Base-by-base conservation (phyloP, 2,329 filamentous ascomycete genomes). In the Pochonia chlamydosporia region DNA sequence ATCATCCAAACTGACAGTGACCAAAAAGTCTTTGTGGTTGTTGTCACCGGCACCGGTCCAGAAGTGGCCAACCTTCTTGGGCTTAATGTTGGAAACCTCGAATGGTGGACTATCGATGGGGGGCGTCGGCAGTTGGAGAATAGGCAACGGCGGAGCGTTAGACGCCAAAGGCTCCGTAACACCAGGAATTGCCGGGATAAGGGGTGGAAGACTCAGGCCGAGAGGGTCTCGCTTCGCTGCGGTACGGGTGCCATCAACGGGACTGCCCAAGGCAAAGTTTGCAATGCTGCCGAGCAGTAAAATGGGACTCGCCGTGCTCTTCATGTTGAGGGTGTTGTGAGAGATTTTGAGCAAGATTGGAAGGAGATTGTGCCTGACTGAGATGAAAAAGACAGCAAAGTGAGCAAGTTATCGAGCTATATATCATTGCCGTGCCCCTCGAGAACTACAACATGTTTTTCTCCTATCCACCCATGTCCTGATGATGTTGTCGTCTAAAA, bases 51-150 rank as follows among this genome's bases (percentile, higher is more conserved):
- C 69, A 16, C 73, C 79, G 44, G 78, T 81, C 78, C 78, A 82
- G 65, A 82, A 82, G 63, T 82, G 82, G 0, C 78, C 80, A 58
- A 83, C 78, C 67, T 83, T 83, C 73, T 82, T 83, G 24, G 80
- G 79, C 64, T 75, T 76, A 58, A 82, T 73, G 50, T 76, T 65
- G 57, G 74, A 76, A 3, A 70, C 64, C 10, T 64, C 67, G 50
- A 81, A 81, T 6, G 73, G 73, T 8, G 71, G 71, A 53, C 74
- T 78, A 3, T 69, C 64, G n/a, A 82, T 60, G 0, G 79, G 73
- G 42, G 79, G 79, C n/a, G 75, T 79, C 2, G 79, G 79, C 4
- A 78, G 46, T 56, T 82, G 79, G 10, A 84, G 63, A 47, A 83
- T 74, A 4, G 79, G 79, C 23, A 82, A 63, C 10, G 79, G 77